Percentiles rank a stretch among this genome's conserved stretches.
Evolutionary conservation across 352 stramenopile species (phyloP).

Genomic region (Pythium phragmitis): DNA sequence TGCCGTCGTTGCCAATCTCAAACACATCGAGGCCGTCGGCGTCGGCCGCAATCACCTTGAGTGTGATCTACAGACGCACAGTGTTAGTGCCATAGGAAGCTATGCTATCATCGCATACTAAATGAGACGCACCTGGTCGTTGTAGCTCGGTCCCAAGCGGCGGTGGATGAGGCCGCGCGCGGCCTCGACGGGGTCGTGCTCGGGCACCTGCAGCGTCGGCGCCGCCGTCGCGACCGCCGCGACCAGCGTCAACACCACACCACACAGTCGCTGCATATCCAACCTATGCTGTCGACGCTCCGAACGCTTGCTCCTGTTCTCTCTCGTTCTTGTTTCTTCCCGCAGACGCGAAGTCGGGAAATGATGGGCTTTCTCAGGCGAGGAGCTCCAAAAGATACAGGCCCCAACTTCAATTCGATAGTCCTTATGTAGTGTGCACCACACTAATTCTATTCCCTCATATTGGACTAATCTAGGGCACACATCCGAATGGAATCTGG

Average conservation of each 20-base stretch:
- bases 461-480: conserved; percentile 5
- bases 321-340: not conserved
- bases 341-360: not conserved
- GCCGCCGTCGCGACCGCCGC: conserved; percentile 19
- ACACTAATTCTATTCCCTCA: conserved; percentile 1
- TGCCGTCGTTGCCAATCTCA: conserved; percentile 42
- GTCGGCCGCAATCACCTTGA: conserved; percentile 42
- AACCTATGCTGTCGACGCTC: not conserved
- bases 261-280: not conserved
- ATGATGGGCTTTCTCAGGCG: not conserved
- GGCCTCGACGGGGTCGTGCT: conserved; percentile 49
- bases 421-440: conserved; percentile 12
- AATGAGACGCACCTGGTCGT: conserved; percentile 46
- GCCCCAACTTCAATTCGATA: conserved; percentile 21
- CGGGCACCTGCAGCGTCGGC: conserved; percentile 28
- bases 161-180: conserved; percentile 57
- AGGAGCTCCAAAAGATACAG: conserved; percentile 18
- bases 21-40: conserved; percentile 59
- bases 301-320: not conserved
- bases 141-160: conserved; percentile 50
- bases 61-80: conserved; percentile 37
- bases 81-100: not conserved
- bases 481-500: not conserved
- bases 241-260: conserved; percentile 5
- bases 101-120: too few relatives aligned